These are phyloP conservation scores for Cucurbitaria berberidis DNA, from an alignment of 2,329 filamentous ascomycete genomes.

Conservation along the genomic window DNA sequence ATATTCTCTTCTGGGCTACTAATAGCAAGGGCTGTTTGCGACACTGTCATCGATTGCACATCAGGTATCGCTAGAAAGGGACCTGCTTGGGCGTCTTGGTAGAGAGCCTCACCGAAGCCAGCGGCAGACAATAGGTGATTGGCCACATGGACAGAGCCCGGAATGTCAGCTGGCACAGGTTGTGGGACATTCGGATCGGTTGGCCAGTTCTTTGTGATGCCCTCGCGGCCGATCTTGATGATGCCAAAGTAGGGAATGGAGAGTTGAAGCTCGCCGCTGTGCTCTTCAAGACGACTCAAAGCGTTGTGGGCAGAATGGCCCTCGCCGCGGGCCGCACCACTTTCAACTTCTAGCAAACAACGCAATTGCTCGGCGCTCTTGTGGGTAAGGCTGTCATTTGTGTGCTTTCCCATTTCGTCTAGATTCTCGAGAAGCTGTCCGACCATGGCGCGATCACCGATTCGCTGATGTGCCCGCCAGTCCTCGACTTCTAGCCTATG, in stretches of 20 bases:
- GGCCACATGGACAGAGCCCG: not conserved
- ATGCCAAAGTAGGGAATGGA: conserved; percentile 41
- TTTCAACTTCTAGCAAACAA: conserved; percentile 23
- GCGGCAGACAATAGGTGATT: conserved; percentile 3
- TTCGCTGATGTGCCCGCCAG: conserved; percentile 18
- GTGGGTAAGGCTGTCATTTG: conserved; percentile 14
- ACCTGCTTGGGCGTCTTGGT: not conserved
- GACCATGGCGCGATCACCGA: conserved; percentile 24
- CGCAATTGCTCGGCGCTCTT: conserved; percentile 19
- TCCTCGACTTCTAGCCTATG: conserved; percentile 3
- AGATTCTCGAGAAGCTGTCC: conserved; percentile 18
- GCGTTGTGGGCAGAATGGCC: conserved; percentile 1
- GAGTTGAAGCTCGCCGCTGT: conserved; percentile 6
- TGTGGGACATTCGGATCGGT: not conserved
- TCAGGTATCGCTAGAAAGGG: not conserved
- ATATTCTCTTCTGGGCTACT: conserved; percentile 26
- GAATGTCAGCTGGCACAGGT: not conserved
- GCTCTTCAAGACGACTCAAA: not conserved
- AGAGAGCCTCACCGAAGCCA: conserved; percentile 4
- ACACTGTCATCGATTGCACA: not conserved
- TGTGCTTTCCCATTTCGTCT: conserved; percentile 7
- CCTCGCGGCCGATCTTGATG: conserved; percentile 38
- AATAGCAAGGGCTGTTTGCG: not conserved
- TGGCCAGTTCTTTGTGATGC: conserved; percentile 4
- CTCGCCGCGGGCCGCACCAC: conserved; percentile 8